These are phyloP conservation scores for Penicillium verhagenii DNA, from an alignment of 495 filamentous ascomycete genomes.

Conservation along the genomic window DNA sequence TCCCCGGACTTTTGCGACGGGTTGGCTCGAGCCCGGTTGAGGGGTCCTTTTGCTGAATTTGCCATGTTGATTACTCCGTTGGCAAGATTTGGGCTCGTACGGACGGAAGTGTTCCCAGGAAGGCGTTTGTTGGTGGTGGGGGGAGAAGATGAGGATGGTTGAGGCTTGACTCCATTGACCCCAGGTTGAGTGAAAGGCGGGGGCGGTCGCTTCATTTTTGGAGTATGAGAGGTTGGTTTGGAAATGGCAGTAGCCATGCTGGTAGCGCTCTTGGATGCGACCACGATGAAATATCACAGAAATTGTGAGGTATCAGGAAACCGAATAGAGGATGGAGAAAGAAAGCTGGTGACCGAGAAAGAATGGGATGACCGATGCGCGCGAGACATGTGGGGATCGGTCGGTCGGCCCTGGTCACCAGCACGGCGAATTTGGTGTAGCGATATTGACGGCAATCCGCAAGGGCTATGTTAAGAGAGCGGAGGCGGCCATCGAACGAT, in stretches of 20 bases:
- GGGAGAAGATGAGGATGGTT: conserved; percentile 66
- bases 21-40: conserved; percentile 54
- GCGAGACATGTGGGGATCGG: conserved; percentile 54
- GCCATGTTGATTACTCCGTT: conserved; percentile 46
- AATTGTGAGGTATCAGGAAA: conserved; percentile 29
- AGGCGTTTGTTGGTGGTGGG: conserved; percentile 63
- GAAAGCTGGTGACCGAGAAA: conserved; percentile 38
- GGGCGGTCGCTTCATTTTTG: conserved; percentile 72
- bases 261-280: not conserved
- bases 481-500: conserved; percentile 30
- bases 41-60: conserved; percentile 39
- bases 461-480: conserved; percentile 21
- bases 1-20: conserved; percentile 45
- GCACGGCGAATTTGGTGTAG: conserved; percentile 29
- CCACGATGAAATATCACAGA: not conserved
- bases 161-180: conserved; percentile 61
- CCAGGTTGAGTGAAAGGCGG: conserved; percentile 64
- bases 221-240: conserved; percentile 55
- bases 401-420: conserved; percentile 37
- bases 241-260: conserved; percentile 55
- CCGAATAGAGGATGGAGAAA: conserved; percentile 26
- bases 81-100: conserved; percentile 33
- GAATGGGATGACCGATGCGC: conserved; percentile 47
- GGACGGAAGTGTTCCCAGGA: conserved; percentile 44
- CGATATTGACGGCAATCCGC: conserved; percentile 21